Conservation (phyloP, 179 eudicot species). For the Sideroxylon spinosum region DNA sequence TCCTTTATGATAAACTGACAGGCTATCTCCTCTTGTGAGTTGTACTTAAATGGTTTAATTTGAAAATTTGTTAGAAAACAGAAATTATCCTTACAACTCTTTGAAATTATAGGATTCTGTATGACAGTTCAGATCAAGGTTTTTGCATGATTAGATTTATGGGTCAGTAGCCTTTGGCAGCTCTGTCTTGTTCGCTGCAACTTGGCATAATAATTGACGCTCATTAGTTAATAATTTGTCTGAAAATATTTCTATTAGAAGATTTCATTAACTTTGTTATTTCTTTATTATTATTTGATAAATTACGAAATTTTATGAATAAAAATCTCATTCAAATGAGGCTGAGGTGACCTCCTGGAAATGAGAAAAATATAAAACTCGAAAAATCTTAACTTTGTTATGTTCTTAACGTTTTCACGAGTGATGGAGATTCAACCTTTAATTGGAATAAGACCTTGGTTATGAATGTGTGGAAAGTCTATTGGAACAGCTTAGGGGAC, state of each 20-base stretch:
- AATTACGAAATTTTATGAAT: too few relatives aligned
- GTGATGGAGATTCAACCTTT: neutral
- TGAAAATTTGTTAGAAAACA: too few relatives aligned
- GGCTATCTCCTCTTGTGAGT: too few relatives aligned
- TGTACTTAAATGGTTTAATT: too few relatives aligned
- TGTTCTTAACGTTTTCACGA: neutral
- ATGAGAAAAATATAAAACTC: too few relatives aligned
- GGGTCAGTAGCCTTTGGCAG: neutral
- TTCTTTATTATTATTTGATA: too few relatives aligned
- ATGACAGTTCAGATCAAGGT: neutral
- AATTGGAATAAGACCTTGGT: neutral
- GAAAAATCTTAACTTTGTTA: too few relatives aligned
- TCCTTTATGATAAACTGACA: too few relatives aligned
- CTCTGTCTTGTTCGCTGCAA: neutral
- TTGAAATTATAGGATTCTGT: slow-evolving; percentile 1
- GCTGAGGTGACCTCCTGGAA: too few relatives aligned
- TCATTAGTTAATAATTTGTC: neutral
- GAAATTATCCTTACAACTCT: neutral
- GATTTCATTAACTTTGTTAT: too few relatives aligned
- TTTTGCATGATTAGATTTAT: neutral
- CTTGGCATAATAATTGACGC: neutral
- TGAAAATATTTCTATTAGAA: too few relatives aligned
- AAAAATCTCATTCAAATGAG: too few relatives aligned
- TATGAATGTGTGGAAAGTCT: neutral
- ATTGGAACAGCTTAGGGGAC: neutral